Base-by-base conservation (phyloP, 2,329 filamentous ascomycete genomes). In the Aspergillus terreus region DNA sequence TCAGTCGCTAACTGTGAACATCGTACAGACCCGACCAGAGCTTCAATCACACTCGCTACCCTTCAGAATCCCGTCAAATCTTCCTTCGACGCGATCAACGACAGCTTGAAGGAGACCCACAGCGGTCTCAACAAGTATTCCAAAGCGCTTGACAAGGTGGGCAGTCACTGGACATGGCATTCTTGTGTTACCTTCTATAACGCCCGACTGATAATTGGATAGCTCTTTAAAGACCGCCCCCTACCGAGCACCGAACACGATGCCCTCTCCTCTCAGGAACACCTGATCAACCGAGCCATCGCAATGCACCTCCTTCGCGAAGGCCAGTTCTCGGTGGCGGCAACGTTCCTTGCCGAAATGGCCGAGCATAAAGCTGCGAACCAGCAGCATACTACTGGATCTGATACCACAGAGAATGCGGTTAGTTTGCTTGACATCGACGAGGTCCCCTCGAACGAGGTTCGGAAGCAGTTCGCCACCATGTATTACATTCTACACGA, bases 301-400 rank as follows among this genome's bases (percentile, higher is more conserved):
- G 89, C 89, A 9, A 96, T 97, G 91, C 94, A 99, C 67, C 81
- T 99, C 19, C 81, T 99, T 36, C 88, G 94, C 38, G 92, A 97
- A 73, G 94, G 94, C 45, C 88, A 96, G 66, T 99, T 99, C 70
- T 81, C 80, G 19, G 92, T 96, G 2, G 92, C 92, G 11, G 84
- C 86, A 14, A 90, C 86, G 1, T 96, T 99, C 62, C 82, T 96
- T 45, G 76, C 81, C 12, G 94, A 97, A 76, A 82, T 81, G 27
- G 72, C 76, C 49, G 68, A 75, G 21, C 72, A 76, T 53, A 74
- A 76, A 68, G 59, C 71, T 58, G 53, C 67, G 46, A 61, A 64
- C 55, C 63, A 69, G 53, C 60, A 65, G 42, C 51, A 64, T 53
- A 57, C 63, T 43, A 44, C 57, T 7, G 51, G 50, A 11, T 60